Conservation (phyloP, 805 yeast genomes). For the Myxozyma neotropica region DNA sequence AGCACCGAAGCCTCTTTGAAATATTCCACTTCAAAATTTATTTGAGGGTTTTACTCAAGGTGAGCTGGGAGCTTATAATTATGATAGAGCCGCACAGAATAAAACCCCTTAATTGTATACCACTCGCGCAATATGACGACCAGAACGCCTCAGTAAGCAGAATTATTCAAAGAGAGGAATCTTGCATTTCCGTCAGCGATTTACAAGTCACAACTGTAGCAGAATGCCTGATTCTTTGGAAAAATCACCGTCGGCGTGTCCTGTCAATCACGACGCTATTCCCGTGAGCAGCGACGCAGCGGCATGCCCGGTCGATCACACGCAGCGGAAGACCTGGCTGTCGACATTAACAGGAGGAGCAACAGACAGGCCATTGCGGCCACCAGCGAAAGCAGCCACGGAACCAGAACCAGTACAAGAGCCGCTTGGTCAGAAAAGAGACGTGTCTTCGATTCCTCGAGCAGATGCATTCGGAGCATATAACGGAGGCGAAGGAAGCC, state of each 20-base stretch:
- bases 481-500: constrained; percentile 36
- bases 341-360: constrained; percentile 38
- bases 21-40: neutral
- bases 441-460: constrained; percentile 74
- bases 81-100: neutral
- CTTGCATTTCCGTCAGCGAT: no score
- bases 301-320: constrained; percentile 71
- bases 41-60: neutral
- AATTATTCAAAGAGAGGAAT: no score
- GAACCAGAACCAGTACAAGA: neutral
- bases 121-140: neutral
- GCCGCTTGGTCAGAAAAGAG: constrained; percentile 65
- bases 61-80: neutral
- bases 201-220: no score
- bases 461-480: constrained; percentile 44
- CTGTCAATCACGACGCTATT: constrained; percentile 32
- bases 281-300: constrained; percentile 19
- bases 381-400: neutral
- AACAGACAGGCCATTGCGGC: constrained; percentile 1
- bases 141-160: no score
- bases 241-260: constrained; percentile 25
- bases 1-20: no score
- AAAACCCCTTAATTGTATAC: neutral
- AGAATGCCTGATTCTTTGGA: constrained; percentile 8
- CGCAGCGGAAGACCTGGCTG: constrained; percentile 62